A percentile compares a stretch with the other conserved stretches of the same genome.
These are phyloP conservation scores for Populus deltoides DNA, from an alignment of 345 rosid genomes.

Conservation along the genomic window DNA sequence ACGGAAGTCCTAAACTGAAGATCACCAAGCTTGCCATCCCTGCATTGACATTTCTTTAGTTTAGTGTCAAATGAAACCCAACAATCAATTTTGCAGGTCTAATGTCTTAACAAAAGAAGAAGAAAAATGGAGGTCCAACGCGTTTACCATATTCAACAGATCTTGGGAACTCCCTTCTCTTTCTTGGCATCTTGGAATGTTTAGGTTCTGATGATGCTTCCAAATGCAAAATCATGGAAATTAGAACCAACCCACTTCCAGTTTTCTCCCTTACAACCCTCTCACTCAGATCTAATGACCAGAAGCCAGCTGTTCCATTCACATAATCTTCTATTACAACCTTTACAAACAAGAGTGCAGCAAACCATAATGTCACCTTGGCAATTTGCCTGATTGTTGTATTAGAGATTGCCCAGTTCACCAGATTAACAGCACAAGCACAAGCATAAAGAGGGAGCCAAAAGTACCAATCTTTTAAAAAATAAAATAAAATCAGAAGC, in stretches of 20 bases:
- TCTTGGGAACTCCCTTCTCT: slow-evolving; percentile 10
- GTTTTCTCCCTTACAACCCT: slow-evolving; percentile 72
- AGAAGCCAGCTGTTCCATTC: slow-evolving; percentile 41
- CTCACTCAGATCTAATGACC: slow-evolving; percentile 59
- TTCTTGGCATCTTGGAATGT: slow-evolving; percentile 6
- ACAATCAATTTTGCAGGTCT: background rate
- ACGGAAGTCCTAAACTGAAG: slow-evolving; percentile 57
- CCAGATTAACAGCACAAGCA: slow-evolving; percentile 54
- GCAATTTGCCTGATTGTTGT: slow-evolving; percentile 24
- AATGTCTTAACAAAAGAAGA: too few relatives aligned
- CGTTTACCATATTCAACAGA: slow-evolving; percentile 45
- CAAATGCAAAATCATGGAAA: slow-evolving; percentile 67
- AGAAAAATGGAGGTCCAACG: background rate
- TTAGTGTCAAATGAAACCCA: background rate
- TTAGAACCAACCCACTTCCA: slow-evolving; percentile 65
- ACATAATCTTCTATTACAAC: slow-evolving; percentile 44
- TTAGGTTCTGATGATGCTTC: slow-evolving; percentile 22
- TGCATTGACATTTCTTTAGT: slow-evolving; percentile 14
- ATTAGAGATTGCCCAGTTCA: slow-evolving; percentile 27
- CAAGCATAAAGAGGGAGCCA: slow-evolving; percentile 76
- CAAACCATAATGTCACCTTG: slow-evolving; percentile 34
- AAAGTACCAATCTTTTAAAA: slow-evolving; percentile 64
- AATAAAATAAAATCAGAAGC: background rate
- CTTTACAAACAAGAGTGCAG: slow-evolving; percentile 50
- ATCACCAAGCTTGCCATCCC: slow-evolving; percentile 50